phyloP scores from a whole-genome alignment of 1,139 yeast species.

The Protomyces pachydermus region DNA sequence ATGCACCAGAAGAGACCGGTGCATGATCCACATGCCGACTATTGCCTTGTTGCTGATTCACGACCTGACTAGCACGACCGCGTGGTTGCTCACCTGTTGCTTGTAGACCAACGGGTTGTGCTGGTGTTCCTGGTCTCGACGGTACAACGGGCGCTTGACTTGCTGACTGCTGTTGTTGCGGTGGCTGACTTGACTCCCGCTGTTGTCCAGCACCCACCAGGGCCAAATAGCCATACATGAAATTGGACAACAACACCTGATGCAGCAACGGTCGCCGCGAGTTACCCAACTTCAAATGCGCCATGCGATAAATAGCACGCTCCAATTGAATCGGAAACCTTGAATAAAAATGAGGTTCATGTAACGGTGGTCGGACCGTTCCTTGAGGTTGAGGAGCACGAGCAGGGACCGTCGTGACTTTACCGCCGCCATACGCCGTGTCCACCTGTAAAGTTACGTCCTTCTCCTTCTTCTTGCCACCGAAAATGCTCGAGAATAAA shows the following conservation, averaged over 20 bases:
- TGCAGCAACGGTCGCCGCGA: conserved; percentile 86
- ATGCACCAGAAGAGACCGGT: no score
- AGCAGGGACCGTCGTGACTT: not conserved
- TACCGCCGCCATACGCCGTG: not conserved
- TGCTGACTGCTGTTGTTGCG: not conserved
- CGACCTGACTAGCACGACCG: not conserved
- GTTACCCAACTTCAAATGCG: conserved; percentile 88
- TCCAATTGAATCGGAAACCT: conserved; percentile 93
- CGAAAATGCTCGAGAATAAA: conserved; percentile 17
- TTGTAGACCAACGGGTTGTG: not conserved
- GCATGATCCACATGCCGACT: no score
- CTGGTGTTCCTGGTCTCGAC: conserved; percentile 42
- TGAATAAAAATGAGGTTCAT: conserved; percentile 20
- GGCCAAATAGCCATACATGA: conserved; percentile 95
- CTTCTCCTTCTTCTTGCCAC: conserved; percentile 18
- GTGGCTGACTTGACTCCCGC: not conserved
- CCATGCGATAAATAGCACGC: conserved; percentile 84
- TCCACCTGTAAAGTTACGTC: not conserved
- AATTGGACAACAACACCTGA: conserved; percentile 85
- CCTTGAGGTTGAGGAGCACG: not conserved
- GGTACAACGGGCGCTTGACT: not conserved
- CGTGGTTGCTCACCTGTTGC: not conserved
- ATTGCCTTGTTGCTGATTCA: no score
- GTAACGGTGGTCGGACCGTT: not conserved
- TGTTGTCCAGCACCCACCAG: conserved; percentile 55